These are phyloP conservation scores for Favolaschia claudopus DNA, from an alignment of 768 basidiomycete species.

Conservation along the genomic window DNA sequence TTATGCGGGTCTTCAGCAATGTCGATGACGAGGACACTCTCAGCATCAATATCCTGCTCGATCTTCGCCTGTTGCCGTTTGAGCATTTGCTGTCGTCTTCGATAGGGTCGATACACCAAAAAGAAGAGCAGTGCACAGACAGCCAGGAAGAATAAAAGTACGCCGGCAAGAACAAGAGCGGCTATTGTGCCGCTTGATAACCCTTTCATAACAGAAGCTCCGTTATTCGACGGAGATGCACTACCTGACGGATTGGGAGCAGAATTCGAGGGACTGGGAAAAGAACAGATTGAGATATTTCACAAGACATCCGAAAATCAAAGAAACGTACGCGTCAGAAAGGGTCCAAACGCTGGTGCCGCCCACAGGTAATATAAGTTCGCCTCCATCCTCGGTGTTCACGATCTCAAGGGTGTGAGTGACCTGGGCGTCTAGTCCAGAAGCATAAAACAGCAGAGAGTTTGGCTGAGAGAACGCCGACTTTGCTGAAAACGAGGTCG, in stretches of 20 bases:
- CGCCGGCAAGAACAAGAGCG: constrained; percentile 64
- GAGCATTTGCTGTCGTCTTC: constrained; percentile 34
- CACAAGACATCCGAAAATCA: constrained; percentile 29
- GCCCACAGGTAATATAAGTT: constrained; percentile 55
- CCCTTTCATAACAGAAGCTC: constrained; percentile 27
- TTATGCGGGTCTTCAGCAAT: too few species aligned
- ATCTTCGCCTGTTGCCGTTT: constrained; percentile 20
- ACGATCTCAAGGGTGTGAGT: constrained; percentile 60
- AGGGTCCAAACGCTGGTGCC: constrained; percentile 54
- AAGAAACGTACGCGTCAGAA: constrained; percentile 26
- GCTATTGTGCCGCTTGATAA: constrained; percentile 67
- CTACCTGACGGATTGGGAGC: constrained; percentile 24
- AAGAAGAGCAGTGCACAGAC: constrained; percentile 50
- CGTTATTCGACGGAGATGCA: constrained; percentile 26
- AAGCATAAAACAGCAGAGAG: constrained; percentile 69
- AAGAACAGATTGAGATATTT: background rate
- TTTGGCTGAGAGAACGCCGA: constrained; percentile 61
- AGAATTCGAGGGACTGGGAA: background rate
- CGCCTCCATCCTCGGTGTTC: constrained; percentile 63
- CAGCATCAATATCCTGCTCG: constrained; percentile 27
- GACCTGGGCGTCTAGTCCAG: constrained; percentile 59
- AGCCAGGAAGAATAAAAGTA: constrained; percentile 58
- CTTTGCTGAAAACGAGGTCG: constrained; percentile 54
- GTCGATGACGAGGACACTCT: constrained; percentile 25
- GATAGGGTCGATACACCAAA: constrained; percentile 56